Percentiles rank a stretch among this genome's conserved stretches.
phyloP scores from a whole-genome alignment of 1,284 basidiomycete species.

The Psilocybe mexicana region DNA sequence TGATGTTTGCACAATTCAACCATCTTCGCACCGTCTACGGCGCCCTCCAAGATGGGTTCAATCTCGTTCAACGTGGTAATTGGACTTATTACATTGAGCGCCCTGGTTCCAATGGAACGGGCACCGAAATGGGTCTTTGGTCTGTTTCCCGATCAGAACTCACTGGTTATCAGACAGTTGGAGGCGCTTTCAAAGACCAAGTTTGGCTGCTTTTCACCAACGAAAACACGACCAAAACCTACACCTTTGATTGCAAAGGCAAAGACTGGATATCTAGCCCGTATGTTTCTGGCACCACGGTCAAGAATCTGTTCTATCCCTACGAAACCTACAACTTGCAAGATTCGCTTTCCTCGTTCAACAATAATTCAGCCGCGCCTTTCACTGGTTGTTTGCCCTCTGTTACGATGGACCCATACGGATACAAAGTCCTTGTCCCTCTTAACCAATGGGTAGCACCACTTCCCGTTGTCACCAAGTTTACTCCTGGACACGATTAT shows the following conservation, averaged over 20 bases:
- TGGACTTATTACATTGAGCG: constrained; percentile 78
- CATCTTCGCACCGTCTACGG: constrained; percentile 69
- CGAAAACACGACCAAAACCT: constrained; percentile 72
- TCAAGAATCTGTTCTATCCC: constrained; percentile 81
- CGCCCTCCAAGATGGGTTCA: constrained; percentile 82
- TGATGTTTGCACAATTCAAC: constrained; percentile 73
- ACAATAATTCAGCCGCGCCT: constrained; percentile 55
- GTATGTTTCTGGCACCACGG: constrained; percentile 55
- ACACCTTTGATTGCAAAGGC: constrained; percentile 59
- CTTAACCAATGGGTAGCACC: constrained; percentile 64
- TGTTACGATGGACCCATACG: constrained; percentile 71
- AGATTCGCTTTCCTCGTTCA: constrained; percentile 63
- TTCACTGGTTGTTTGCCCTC: constrained; percentile 72
- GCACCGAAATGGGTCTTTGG: constrained; percentile 87
- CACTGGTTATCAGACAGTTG: constrained; percentile 51
- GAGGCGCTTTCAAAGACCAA: constrained; percentile 59
- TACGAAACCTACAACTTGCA: constrained; percentile 76
- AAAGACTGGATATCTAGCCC: constrained; percentile 77
- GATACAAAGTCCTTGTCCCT: constrained; percentile 84
- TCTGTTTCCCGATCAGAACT: constrained; percentile 72
- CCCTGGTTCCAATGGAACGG: constrained; percentile 79
- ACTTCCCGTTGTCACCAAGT: constrained; percentile 73
- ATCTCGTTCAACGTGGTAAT: constrained; percentile 76
- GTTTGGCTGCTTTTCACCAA: constrained; percentile 86
- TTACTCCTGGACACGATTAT: constrained; percentile 83